Conservation (phyloP, 2,329 filamentous ascomycete species). For the Fusarium nodosum region DNA sequence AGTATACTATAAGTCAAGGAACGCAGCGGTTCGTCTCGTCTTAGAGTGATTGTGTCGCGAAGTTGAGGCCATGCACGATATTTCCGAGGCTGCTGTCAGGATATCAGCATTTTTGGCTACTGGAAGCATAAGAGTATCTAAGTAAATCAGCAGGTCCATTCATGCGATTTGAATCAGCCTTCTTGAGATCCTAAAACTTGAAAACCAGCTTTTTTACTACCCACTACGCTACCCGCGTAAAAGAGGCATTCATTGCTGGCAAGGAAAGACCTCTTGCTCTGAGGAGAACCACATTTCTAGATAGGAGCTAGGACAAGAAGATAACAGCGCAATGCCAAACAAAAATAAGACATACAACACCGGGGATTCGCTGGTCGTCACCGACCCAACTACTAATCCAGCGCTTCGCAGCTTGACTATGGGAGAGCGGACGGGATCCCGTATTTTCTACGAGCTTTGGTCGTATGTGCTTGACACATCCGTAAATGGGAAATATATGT, state of each 20-base stretch:
- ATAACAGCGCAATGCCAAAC: not conserved
- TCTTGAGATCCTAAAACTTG: too few relatives aligned
- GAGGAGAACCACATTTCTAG: not conserved
- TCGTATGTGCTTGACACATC: constrained; percentile 5
- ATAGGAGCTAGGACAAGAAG: not conserved
- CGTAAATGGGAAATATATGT: not conserved
- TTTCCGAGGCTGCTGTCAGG: too few relatives aligned
- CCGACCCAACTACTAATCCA: constrained; percentile 42
- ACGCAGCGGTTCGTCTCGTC: too few relatives aligned
- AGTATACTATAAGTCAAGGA: not conserved
- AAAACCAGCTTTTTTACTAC: too few relatives aligned
- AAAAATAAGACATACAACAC: constrained; percentile 33
- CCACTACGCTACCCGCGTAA: not conserved
- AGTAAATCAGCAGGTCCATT: too few relatives aligned
- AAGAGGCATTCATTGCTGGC: not conserved
- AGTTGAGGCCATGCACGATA: too few relatives aligned
- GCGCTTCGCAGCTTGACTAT: constrained; percentile 39
- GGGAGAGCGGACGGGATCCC: constrained; percentile 41
- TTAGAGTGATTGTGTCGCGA: not conserved
- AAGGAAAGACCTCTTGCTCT: not conserved
- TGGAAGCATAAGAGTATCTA: too few relatives aligned
- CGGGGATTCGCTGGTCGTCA: constrained; percentile 41
- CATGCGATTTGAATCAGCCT: too few relatives aligned
- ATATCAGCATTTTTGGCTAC: too few relatives aligned
- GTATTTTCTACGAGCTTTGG: constrained; percentile 38